Evolutionary conservation across 2,329 filamentous ascomycete genomes (phyloP), one percentile per base, ranked within the genome.

Genomic region (Penicillium sp.): DNA sequence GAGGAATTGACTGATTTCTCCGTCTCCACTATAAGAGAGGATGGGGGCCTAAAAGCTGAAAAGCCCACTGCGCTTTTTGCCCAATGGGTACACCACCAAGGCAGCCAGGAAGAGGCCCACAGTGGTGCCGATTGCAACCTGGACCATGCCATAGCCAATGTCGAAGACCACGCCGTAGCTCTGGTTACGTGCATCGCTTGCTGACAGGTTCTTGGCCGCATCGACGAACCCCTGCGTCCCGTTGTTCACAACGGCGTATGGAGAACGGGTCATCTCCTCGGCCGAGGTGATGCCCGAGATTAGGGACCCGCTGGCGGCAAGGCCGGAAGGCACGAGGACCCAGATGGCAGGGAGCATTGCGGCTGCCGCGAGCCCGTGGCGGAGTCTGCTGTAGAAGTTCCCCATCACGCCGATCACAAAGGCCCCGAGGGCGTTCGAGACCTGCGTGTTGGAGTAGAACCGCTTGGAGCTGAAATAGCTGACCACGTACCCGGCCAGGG

Each of bases 301-400:
- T 13, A 83, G 58, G 4, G 70, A 74, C 1, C 79, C 79, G 36
- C 70, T 71, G 0, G 79, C 77, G 2, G 78, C 76, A 2, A 83
- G 65, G 1, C 79, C 79, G 2, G 72, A 77, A 0, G 79, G 79
- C 0, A 83, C 79, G 43, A 81, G 77, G 2, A 81, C 77, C 48
- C 94, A 94, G 48, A 95, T 94, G 4, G 85, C 89, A 0, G 89
- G 89, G 7, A 95, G 70, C 74, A 95, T 87, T 1, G 86, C 84
- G 0, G 87, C 87, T 0, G 88, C 88, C 0, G 89, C 89, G 2
- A 94, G 78, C 1, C 85, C 86, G 60, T 90, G 88, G 9, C 84
- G 64, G 23, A 75, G 54, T 2, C 87, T 78, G 10, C 83, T 84
- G 68, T 93, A 91, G 2, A 88, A 59, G 51, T 94, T 94, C 3